Conservation (phyloP, 164 flowering plant genomes). For the Aristolochia fimbriata region DNA sequence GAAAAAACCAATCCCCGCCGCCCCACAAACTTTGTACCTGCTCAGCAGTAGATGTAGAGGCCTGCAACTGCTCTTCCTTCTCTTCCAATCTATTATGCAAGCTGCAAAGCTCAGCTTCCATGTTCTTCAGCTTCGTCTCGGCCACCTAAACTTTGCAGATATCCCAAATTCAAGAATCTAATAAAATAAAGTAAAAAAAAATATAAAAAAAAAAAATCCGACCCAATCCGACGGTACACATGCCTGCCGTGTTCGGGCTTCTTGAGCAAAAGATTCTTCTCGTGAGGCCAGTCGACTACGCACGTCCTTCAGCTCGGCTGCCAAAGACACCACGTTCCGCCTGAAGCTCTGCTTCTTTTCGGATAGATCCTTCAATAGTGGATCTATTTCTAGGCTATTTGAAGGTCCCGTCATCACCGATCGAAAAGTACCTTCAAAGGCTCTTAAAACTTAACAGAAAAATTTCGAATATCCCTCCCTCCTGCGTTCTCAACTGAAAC, state of each 20-base stretch:
- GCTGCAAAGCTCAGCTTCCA: conserved; percentile 55
- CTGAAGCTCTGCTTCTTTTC: conserved; percentile 78
- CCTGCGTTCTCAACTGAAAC: not conserved
- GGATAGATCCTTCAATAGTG: conserved; percentile 72
- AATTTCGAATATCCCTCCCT: not conserved
- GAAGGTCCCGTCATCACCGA: conserved; percentile 18
- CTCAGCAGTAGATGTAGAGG: conserved; percentile 44
- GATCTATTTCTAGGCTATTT: conserved; percentile 40
- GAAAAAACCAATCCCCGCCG: not conserved
- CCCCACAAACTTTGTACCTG: conserved; percentile 29
- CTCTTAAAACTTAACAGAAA: not conserved
- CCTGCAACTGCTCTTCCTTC: conserved; percentile 46
- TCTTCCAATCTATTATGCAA: conserved; percentile 68
- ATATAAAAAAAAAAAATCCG: not conserved
- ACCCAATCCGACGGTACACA: not conserved
- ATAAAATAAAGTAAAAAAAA: not conserved
- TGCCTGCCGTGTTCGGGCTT: conserved; percentile 72
- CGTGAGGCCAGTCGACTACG: conserved; percentile 57
- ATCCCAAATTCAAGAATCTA: not conserved
- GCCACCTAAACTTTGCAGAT: conserved; percentile 2
- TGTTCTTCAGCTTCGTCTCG: conserved; percentile 32
- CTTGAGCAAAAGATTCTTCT: conserved; percentile 59
- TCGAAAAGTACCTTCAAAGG: not conserved
- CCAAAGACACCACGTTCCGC: conserved; percentile 63
- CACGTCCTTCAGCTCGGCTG: conserved; percentile 83